Percentiles rank a stretch among this genome's conserved stretches.
Conservation (phyloP, 352 stramenopile genomes). For the Pythium plurisporium region DNA sequence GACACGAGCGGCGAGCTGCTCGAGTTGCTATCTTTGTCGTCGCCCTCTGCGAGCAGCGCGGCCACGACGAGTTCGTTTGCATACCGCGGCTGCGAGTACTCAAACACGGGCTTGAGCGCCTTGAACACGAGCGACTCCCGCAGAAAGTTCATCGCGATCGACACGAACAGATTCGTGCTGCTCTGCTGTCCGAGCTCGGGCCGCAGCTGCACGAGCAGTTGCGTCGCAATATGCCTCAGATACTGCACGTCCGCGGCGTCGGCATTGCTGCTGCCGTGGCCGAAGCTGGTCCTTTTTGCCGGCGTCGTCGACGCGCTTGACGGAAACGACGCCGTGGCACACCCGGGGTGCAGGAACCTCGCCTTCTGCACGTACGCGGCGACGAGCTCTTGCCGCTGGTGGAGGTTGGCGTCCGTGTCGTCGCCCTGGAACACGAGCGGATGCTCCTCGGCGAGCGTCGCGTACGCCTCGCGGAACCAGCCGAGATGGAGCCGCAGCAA, state of each 20-base stretch:
- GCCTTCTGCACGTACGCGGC: conserved; percentile 50
- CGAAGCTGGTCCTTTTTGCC: not conserved
- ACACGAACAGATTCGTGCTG: conserved; percentile 58
- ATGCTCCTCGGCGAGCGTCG: conserved; percentile 53
- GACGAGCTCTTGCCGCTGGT: conserved; percentile 53
- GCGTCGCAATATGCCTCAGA: conserved; percentile 58
- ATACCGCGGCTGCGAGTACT: conserved; percentile 66
- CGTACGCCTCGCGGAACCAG: conserved; percentile 78
- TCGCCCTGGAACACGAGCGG: conserved; percentile 52
- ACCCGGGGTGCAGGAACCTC: conserved; percentile 66
- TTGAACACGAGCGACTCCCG: conserved; percentile 62
- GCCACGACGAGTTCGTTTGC: conserved; percentile 61
- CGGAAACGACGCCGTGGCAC: conserved; percentile 25
- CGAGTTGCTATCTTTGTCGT: conserved; percentile 12
- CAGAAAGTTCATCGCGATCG: conserved; percentile 59
- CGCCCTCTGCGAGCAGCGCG: conserved; percentile 20
- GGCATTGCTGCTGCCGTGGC: conserved; percentile 18
- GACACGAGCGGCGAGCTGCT: not conserved
- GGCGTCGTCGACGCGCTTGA: too few species aligned
- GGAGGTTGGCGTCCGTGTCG: conserved; percentile 44
- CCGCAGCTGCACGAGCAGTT: conserved; percentile 60
- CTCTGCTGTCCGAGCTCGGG: conserved; percentile 52
- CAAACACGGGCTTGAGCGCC: conserved; percentile 56
- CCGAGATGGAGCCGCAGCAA: conserved; percentile 65
- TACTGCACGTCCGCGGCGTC: conserved; percentile 53